Evolutionary conservation across 169 alveolate species (phyloP).

Genomic region (Babesia bigemina): DNA sequence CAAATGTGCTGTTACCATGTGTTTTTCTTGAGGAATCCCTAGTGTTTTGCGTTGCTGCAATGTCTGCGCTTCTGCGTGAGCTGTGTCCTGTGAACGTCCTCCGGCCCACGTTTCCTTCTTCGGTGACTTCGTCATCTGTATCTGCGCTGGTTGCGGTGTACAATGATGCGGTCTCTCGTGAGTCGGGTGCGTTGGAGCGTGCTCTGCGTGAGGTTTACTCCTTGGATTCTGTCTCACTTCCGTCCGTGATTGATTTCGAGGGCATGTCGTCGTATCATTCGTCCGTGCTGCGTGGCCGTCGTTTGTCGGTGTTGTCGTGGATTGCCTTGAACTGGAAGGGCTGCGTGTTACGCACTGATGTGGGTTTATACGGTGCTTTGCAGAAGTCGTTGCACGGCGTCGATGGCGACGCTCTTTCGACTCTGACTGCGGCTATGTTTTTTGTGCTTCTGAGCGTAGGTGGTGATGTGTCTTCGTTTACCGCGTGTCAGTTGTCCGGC

Average conservation of each 20-base stretch:
- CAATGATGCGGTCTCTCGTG: constrained; percentile 29
- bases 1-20: not conserved
- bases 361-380: not conserved
- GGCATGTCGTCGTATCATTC: not conserved
- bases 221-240: not conserved
- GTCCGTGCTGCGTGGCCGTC: not conserved
- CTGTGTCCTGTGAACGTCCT: constrained; percentile 61
- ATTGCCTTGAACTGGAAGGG: constrained; percentile 21
- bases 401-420: constrained; percentile 14
- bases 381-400: constrained; percentile 27
- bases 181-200: constrained; percentile 15
- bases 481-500: not conserved
- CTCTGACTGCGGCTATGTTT: constrained; percentile 7
- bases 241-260: constrained; percentile 4
- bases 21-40: not conserved
- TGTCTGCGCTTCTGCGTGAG: constrained; percentile 25
- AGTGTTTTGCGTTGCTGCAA: not conserved
- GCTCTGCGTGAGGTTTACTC: constrained; percentile 15
- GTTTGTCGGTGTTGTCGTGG: constrained; percentile 2
- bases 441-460: constrained; percentile 9
- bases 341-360: constrained; percentile 40
- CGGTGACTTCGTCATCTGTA: not conserved
- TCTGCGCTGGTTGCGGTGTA: constrained; percentile 22
- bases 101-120: constrained; percentile 25
- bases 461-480: no score